These are phyloP conservation scores for Epipyxis sp. DNA, from an alignment of 108 stramenopile species.

Conservation along the genomic window DNA sequence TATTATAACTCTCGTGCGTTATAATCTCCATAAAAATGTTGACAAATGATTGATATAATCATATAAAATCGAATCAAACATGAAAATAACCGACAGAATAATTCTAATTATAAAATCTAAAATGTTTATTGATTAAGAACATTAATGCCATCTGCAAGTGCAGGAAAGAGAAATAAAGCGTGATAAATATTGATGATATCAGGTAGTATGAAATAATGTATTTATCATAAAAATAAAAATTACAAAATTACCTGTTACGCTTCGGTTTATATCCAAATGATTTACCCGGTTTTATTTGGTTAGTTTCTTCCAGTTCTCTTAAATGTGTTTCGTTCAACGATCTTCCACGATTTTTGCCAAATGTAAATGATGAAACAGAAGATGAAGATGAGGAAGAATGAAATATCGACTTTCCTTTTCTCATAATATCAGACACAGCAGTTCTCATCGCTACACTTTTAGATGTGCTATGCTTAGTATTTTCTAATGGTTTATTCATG, in stretches of 20 bases:
- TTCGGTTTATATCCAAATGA: background rate
- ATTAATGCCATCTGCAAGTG: no score
- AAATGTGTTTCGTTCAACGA: background rate
- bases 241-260: background rate
- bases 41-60: no score
- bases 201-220: no score
- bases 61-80: no score
- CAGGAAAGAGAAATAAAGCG: no score
- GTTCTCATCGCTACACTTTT: background rate
- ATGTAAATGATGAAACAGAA: background rate
- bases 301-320: background rate
- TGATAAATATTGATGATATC: no score
- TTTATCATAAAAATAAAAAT: background rate
- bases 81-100: no score
- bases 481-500: background rate
- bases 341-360: background rate
- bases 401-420: background rate
- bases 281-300: background rate
- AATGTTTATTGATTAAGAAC: no score
- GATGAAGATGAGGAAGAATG: background rate
- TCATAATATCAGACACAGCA: background rate
- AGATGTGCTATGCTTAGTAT: background rate
- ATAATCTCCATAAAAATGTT: no score
- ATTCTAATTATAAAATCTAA: no score
- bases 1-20: no score